Evolutionary conservation across 1,284 basidiomycete species (phyloP).

Genomic region (Rhodotorula sp.): DNA sequence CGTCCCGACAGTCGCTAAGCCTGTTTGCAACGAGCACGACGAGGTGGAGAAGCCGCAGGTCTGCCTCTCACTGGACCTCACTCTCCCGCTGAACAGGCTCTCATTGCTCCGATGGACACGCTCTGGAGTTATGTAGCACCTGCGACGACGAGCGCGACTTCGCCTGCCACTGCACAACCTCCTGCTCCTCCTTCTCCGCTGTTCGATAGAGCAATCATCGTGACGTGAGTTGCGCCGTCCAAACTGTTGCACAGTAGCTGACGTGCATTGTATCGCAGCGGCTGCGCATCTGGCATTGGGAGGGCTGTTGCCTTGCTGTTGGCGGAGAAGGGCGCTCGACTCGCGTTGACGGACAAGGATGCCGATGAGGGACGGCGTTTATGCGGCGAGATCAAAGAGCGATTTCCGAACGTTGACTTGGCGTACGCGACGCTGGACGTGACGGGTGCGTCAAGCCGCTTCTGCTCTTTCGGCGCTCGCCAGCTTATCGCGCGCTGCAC

Average conservation of each 20-base stretch:
- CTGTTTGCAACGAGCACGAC: too few relatives aligned
- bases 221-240: conserved; percentile 14
- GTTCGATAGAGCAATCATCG: conserved; percentile 6
- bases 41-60: too few relatives aligned
- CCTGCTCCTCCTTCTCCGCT: background rate
- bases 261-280: background rate
- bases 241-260: background rate
- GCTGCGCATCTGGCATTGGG: conserved; percentile 34
- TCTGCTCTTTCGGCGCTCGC: background rate
- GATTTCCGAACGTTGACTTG: conserved; percentile 16
- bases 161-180: background rate
- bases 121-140: too few relatives aligned
- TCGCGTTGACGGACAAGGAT: conserved; percentile 38
- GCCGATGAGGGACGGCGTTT: conserved; percentile 12
- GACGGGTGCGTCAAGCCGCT: conserved; percentile 3
- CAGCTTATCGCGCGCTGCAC: background rate
- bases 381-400: conserved; percentile 28
- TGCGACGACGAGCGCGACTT: too few relatives aligned
- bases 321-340: conserved; percentile 22
- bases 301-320: conserved; percentile 31
- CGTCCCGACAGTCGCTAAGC: too few relatives aligned
- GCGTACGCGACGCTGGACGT: conserved; percentile 35
- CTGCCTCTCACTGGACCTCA: too few relatives aligned
- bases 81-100: too few relatives aligned
- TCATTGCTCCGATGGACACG: too few relatives aligned